Evolutionary conservation across 441 rosid genomes (phyloP).

Genomic region (Euphorbia schlechtendalii): DNA sequence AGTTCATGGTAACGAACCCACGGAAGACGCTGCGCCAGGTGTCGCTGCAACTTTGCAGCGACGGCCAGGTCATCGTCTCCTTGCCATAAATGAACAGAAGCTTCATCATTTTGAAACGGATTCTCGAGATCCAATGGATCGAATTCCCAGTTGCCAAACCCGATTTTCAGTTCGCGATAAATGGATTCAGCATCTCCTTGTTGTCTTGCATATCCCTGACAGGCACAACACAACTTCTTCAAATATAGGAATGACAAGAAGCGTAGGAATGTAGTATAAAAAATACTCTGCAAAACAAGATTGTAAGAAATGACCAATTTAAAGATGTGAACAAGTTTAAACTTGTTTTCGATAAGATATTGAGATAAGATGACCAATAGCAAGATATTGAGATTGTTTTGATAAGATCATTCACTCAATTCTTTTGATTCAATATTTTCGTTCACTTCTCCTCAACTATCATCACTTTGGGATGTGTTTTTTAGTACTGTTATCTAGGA

Average conservation of each 20-base stretch:
- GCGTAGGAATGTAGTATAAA: background rate
- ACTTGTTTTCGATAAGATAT: too few relatives aligned
- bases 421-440: too few relatives aligned
- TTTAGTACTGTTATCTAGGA: too few relatives aligned
- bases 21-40: constrained; percentile 6
- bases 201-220: constrained; percentile 30
- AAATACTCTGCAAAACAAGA: too few relatives aligned
- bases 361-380: too few relatives aligned
- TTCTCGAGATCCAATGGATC: constrained; percentile 59
- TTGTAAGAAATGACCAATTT: too few relatives aligned
- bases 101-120: constrained; percentile 49
- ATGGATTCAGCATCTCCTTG: constrained; percentile 18
- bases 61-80: constrained; percentile 59
- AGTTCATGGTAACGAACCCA: background rate
- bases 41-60: constrained; percentile 53
- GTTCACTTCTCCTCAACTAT: too few relatives aligned
- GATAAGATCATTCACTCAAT: too few relatives aligned
- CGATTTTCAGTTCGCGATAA: constrained; percentile 49
- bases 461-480: too few relatives aligned
- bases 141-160: constrained; percentile 68
- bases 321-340: too few relatives aligned
- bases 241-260: background rate
- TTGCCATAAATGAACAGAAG: constrained; percentile 72
- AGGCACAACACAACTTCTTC: background rate
- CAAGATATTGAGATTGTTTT: too few relatives aligned